Evolutionary conservation across 202 grass and related monocot genomes (phyloP).

Genomic region (Zizania palustris): DNA sequence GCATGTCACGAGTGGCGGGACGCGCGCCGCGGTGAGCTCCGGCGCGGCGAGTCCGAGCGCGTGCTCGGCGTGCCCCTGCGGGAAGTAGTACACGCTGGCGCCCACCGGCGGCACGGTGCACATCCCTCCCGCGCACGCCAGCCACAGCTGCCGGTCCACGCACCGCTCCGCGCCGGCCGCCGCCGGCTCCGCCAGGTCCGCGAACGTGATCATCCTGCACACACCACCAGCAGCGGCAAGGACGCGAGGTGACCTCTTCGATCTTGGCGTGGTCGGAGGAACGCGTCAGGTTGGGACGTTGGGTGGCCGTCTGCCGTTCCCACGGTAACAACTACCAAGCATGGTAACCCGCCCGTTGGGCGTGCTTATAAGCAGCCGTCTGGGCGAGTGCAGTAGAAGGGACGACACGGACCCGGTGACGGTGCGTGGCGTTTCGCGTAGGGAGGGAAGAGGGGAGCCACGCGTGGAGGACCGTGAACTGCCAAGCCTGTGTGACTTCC

Average conservation of each 20-base stretch:
- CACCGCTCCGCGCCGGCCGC: slow-evolving; percentile 48
- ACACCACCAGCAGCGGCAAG: background rate
- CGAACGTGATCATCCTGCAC: slow-evolving; percentile 72
- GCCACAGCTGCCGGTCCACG: slow-evolving; percentile 86
- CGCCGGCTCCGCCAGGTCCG: slow-evolving; percentile 49
- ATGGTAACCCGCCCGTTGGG: slow-evolving; percentile 25
- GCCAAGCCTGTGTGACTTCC: background rate
- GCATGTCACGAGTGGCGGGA: slow-evolving; percentile 67
- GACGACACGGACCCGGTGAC: too few relatives aligned
- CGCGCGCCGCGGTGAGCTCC: slow-evolving; percentile 34
- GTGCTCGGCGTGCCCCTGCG: slow-evolving; percentile 94
- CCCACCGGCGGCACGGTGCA: slow-evolving; percentile 76
- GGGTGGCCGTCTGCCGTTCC: slow-evolving; percentile 20
- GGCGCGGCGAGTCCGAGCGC: slow-evolving; percentile 48
- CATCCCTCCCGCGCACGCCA: slow-evolving; percentile 91
- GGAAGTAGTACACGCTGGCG: slow-evolving; percentile 86
- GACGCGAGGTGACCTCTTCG: too few relatives aligned
- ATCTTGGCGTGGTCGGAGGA: background rate
- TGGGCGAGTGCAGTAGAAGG: too few relatives aligned
- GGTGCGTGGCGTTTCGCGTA: background rate
- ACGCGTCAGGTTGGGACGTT: too few relatives aligned
- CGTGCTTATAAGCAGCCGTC: slow-evolving; percentile 36
- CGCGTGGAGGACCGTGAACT: background rate
- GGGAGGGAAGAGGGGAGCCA: background rate
- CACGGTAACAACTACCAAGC: slow-evolving; percentile 30